Conservation (phyloP, 1,284 basidiomycete genomes). For the Irpex lacteus region DNA sequence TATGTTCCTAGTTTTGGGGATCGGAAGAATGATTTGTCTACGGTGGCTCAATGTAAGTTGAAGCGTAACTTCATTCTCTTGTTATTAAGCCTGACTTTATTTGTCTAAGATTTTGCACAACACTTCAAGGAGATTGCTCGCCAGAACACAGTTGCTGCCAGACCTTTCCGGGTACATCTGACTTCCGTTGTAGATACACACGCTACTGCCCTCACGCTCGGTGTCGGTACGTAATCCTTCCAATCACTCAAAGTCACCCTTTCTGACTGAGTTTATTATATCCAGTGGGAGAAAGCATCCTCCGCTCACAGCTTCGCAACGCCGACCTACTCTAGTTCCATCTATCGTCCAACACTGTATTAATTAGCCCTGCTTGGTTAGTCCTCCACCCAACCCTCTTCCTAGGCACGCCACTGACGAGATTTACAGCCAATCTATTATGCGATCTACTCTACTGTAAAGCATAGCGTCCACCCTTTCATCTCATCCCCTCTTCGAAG, state of each 20-base stretch:
- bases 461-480: neutral
- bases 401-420: too few relatives aligned
- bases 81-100: neutral
- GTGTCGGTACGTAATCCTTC: conserved; percentile 50
- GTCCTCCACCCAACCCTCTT: neutral
- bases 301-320: conserved; percentile 14
- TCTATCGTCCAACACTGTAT: neutral
- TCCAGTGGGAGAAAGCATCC: conserved; percentile 19
- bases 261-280: too few relatives aligned
- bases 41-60: conserved; percentile 34
- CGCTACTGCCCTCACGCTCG: conserved; percentile 64
- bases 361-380: neutral
- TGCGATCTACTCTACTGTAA: neutral
- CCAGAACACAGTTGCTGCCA: conserved; percentile 40
- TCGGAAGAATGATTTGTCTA: conserved; percentile 32
- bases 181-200: conserved; percentile 74
- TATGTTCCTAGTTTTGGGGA: conserved; percentile 44
- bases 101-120: conserved; percentile 33
- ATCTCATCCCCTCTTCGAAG: neutral
- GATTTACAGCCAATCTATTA: neutral
- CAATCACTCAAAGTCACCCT: too few relatives aligned
- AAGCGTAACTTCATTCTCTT: conserved; percentile 9
- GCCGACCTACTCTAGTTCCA: conserved; percentile 12
- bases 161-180: conserved; percentile 68
- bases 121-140: conserved; percentile 40